Conservation (phyloP, 2,329 filamentous ascomycete genomes). For the Chaetothyriales sp. region DNA sequence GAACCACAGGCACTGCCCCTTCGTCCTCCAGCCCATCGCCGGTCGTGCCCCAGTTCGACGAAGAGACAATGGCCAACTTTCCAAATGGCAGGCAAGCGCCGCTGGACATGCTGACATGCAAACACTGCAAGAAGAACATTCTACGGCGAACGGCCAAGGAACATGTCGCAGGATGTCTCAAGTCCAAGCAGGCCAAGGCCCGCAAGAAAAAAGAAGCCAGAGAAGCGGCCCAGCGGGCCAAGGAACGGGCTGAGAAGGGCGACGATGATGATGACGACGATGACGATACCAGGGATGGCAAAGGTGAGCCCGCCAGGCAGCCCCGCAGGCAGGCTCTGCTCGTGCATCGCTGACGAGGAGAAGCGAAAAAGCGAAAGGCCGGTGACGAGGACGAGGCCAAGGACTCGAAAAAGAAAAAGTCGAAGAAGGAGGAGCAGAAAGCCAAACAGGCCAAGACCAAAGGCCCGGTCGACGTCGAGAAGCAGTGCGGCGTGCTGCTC, state of each 20-base stretch:
- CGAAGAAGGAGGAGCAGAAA: conserved; percentile 88
- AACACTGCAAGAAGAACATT: conserved; percentile 84
- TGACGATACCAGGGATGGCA: conserved; percentile 38
- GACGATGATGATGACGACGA: conserved; percentile 33
- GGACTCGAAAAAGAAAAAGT: conserved; percentile 75
- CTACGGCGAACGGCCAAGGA: conserved; percentile 57
- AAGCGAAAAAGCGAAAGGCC: conserved; percentile 20
- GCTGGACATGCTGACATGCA: conserved; percentile 70
- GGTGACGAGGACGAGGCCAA: conserved; percentile 36
- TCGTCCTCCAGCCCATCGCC: conserved; percentile 25
- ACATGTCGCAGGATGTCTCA: conserved; percentile 72
- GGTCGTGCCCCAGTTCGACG: conserved; percentile 48
- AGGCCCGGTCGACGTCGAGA: conserved; percentile 84
- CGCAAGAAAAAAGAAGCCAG: conserved; percentile 61
- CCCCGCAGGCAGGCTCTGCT: conserved; percentile 7
- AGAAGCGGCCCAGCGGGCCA: conserved; percentile 52
- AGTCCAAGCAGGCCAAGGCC: conserved; percentile 68
- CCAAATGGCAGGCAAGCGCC: conserved; percentile 42
- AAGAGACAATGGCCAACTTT: conserved; percentile 63
- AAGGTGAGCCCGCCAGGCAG: conserved; percentile 15
- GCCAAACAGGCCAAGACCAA: conserved; percentile 71
- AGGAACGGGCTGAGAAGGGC: conserved; percentile 31
- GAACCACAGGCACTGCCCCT: background rate
- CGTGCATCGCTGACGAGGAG: conserved; percentile 10
- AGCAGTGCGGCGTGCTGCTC: conserved; percentile 77